Conservation (phyloP, 1,139 yeast species). For the Yamadazyma buinensis region DNA sequence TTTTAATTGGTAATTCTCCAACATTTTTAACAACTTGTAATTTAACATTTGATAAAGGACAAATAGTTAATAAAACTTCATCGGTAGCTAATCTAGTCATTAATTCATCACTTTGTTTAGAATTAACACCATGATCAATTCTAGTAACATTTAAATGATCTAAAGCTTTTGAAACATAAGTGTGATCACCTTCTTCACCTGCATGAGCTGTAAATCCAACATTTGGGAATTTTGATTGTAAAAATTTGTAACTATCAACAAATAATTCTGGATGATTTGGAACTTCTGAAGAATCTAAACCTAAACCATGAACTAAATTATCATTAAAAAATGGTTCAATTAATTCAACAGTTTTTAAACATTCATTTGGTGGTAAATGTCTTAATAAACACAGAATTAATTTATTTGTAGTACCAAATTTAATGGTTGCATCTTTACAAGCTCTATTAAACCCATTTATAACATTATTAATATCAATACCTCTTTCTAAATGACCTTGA, state of each 20-base stretch:
- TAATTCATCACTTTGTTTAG: slow-evolving; percentile 49
- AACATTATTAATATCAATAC: slow-evolving; percentile 54
- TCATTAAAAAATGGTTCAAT: slow-evolving; percentile 49
- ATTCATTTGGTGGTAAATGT: slow-evolving; percentile 60
- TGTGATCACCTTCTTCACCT: slow-evolving; percentile 81
- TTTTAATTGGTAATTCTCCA: slow-evolving; percentile 58
- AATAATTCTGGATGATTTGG: slow-evolving; percentile 73
- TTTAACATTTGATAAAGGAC: slow-evolving; percentile 75
- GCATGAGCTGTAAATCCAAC: slow-evolving; percentile 77
- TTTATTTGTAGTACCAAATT: slow-evolving; percentile 61
- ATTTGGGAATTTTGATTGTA: slow-evolving; percentile 43
- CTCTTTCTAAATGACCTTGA: slow-evolving; percentile 74
- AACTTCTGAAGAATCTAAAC: slow-evolving; percentile 71
- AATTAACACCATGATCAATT: slow-evolving; percentile 76
- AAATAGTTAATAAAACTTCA: slow-evolving; percentile 58
- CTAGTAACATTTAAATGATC: slow-evolving; percentile 59
- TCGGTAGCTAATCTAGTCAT: slow-evolving; percentile 52
- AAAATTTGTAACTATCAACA: slow-evolving; percentile 52
- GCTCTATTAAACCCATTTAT: slow-evolving; percentile 65
- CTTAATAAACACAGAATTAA: slow-evolving; percentile 77
- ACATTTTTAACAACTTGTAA: slow-evolving; percentile 70
- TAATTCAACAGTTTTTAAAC: slow-evolving; percentile 51
- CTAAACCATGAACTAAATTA: slow-evolving; percentile 66
- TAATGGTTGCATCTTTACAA: slow-evolving; percentile 51
- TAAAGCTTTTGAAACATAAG: slow-evolving; percentile 54